These are phyloP conservation scores for Ormosia semicastrata DNA, from an alignment of 306 rosid species.

Conservation along the genomic window DNA sequence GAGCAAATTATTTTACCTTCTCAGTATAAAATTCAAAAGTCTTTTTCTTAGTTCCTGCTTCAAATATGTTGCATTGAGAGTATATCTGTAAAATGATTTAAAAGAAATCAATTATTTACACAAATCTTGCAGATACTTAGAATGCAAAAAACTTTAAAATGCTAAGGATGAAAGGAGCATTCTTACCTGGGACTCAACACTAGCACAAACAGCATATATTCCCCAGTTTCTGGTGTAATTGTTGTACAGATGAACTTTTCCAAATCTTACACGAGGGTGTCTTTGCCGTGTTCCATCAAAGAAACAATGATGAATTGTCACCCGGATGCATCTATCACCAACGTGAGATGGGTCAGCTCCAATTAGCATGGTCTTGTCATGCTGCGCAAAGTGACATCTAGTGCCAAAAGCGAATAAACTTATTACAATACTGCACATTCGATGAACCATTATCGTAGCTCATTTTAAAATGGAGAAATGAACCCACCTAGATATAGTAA, in stretches of 20 bases:
- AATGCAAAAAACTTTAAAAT: not conserved
- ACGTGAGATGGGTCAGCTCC: slow-evolving; percentile 88
- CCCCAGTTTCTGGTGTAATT: slow-evolving; percentile 92
- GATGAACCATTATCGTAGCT: not conserved
- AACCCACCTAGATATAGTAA: slow-evolving; percentile 79
- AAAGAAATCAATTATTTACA: not conserved
- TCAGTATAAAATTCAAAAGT: slow-evolving; percentile 69
- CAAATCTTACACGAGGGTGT: slow-evolving; percentile 88
- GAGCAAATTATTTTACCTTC: slow-evolving; percentile 53
- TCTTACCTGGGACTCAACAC: slow-evolving; percentile 88
- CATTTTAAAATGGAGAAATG: slow-evolving; percentile 14
- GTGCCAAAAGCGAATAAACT: slow-evolving; percentile 17
- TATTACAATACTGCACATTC: slow-evolving; percentile 4
- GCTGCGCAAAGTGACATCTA: slow-evolving; percentile 82
- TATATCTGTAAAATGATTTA: slow-evolving; percentile 51
- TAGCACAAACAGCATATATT: slow-evolving; percentile 92
- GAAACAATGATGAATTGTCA: slow-evolving; percentile 96
- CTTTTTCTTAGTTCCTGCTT: slow-evolving; percentile 74
- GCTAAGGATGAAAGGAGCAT: not conserved
- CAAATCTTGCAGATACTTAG: not conserved
- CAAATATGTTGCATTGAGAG: slow-evolving; percentile 77
- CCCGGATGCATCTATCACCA: slow-evolving; percentile 80
- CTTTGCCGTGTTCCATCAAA: slow-evolving; percentile 88
- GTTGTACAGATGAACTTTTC: slow-evolving; percentile 86
- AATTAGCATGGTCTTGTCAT: slow-evolving; percentile 92